Evolutionary conservation across 331 rosid genomes (phyloP).

Genomic region (Quercus tomentella): DNA sequence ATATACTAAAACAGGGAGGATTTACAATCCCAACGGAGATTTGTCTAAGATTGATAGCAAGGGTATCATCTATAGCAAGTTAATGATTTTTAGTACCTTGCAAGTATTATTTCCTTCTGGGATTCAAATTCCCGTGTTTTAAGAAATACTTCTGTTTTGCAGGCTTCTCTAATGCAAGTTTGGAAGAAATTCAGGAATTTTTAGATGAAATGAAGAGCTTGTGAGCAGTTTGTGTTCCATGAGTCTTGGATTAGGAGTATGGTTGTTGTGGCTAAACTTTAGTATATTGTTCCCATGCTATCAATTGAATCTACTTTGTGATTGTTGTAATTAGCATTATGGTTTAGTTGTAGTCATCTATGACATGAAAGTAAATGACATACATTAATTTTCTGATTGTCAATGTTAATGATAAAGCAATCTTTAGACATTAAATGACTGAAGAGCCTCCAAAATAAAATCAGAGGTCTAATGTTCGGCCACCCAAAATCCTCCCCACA

Average conservation of each 20-base stretch:
- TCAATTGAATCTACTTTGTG: not conserved
- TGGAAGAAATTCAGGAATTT: constrained; percentile 47
- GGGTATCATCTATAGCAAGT: constrained; percentile 30
- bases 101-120: constrained; percentile 16
- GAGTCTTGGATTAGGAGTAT: constrained; percentile 5
- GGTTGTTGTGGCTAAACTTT: not conserved
- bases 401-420: not conserved
- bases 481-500: no score
- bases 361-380: not conserved
- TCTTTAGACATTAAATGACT: not conserved
- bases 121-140: not conserved
- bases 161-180: constrained; percentile 42
- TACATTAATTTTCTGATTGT: no score
- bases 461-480: not conserved
- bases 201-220: constrained; percentile 25
- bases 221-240: constrained; percentile 22
- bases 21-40: constrained; percentile 24
- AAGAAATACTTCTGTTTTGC: constrained; percentile 21
- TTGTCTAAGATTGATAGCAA: constrained; percentile 23
- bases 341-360: not conserved
- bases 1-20: constrained; percentile 20
- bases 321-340: not conserved
- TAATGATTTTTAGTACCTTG: not conserved
- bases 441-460: not conserved
- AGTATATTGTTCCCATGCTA: constrained; percentile 7